Percentiles rank a stretch among this genome's conserved stretches.
phyloP scores from a whole-genome alignment of 2,329 filamentous ascomycete species.

The Aspergillus pseudoterreus region DNA sequence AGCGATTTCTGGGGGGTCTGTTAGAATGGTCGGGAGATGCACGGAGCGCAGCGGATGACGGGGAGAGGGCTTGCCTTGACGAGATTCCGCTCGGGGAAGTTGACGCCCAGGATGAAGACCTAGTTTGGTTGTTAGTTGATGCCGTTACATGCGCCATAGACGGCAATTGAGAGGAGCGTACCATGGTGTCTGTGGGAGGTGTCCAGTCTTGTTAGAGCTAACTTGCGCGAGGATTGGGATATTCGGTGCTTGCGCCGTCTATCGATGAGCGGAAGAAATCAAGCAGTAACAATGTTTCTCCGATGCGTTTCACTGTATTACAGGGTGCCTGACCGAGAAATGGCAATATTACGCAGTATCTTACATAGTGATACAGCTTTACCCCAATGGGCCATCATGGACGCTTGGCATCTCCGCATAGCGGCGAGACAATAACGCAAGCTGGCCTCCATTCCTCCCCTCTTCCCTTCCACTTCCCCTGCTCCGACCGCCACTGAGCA shows the following conservation, averaged over 20 bases:
- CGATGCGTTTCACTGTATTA: conserved; percentile 8
- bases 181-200: background rate
- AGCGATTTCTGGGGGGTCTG: conserved; percentile 51
- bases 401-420: conserved; percentile 20
- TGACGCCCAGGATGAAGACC: conserved; percentile 83
- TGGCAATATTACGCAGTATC: background rate
- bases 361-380: conserved; percentile 8
- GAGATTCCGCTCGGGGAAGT: conserved; percentile 78
- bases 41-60: conserved; percentile 7
- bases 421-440: conserved; percentile 24
- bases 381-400: conserved; percentile 5
- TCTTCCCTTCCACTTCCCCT: conserved; percentile 9
- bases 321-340: background rate
- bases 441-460: conserved; percentile 27
- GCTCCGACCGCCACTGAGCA: conserved; percentile 17
- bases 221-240: conserved; percentile 5
- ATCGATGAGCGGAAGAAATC: conserved; percentile 25
- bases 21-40: background rate
- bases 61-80: conserved; percentile 62
- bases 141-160: background rate
- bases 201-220: background rate
- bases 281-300: conserved; percentile 35
- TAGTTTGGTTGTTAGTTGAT: conserved; percentile 32
- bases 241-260: background rate
- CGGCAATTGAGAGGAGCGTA: background rate